Evolutionary conservation across 2,329 filamentous ascomycete genomes (phyloP), one percentile per base, ranked within the genome.

Genomic region (Aspergillus jensenii): DNA sequence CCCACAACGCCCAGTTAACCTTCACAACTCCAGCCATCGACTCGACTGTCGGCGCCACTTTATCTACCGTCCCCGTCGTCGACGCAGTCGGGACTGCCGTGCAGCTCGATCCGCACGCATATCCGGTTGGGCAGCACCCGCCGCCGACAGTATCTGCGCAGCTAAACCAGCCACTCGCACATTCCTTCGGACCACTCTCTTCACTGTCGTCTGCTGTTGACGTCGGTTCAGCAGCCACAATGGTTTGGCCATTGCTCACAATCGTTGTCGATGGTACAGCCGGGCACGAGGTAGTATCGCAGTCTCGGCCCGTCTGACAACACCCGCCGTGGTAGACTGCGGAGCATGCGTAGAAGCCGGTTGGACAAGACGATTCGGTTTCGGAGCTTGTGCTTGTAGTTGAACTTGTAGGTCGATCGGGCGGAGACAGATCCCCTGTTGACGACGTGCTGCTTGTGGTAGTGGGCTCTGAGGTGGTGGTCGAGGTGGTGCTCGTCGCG

Each of bases 341-440:
- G 2, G 88, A 85, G 74, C 93, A 98, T 51, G 91, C 88, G 74
- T 98, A 98, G 79, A 93, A 98, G 2, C 93, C 93, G 0, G 88
- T 93, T 0, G 93, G 93, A 67, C 93, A 98, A 66, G 82, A 68
- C 8, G 72, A 67, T 35, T 62, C 79, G 33, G 74, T 68, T 52
- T 78, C 70, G 12, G 79, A 72, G 27, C 76, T 74, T 6, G 73
- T 71, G 6, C 70, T 65, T 1, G 74, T 75, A 12, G 72, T 67
- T 17, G 57, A 69, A 48, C 66, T 72, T 0, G 75, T 78, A 21
- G 74, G 72, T n/a, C 75, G 74, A 3, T 71, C 71, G 4, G 77
- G 74, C 1, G 75, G 69, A 11, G 61, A 64, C 39, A 74, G 62
- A 33, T 67, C 64, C 21, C 68, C 71, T n/a, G 71, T 68, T 19